Evolutionary conservation across 2,329 filamentous ascomycete species (phyloP).

Genomic region (Pseudocercospora cruenta): DNA sequence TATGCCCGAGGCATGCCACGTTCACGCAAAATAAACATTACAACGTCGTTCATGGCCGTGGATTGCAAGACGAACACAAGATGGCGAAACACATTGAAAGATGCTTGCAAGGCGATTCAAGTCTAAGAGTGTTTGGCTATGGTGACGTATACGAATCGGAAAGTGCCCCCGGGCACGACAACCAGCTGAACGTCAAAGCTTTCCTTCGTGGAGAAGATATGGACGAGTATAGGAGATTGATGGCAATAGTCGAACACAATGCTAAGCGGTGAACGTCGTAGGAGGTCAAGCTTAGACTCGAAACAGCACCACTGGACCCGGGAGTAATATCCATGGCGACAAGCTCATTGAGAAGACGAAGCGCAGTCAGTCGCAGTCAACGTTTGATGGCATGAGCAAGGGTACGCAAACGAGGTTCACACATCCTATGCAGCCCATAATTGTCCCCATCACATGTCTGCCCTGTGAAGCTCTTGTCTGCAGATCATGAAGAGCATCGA

Average conservation of each 20-base stretch:
- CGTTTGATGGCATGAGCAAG: too few relatives aligned
- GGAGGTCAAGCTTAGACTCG: too few relatives aligned
- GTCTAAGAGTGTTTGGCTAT: slow-evolving; percentile 3
- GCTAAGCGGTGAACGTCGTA: neutral
- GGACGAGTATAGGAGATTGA: slow-evolving; percentile 5
- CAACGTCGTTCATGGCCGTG: neutral
- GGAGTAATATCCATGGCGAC: too few relatives aligned
- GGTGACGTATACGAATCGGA: slow-evolving; percentile 11
- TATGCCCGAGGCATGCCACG: neutral
- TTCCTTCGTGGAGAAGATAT: slow-evolving; percentile 12
- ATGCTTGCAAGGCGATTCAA: neutral
- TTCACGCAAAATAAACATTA: neutral
- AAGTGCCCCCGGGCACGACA: neutral
- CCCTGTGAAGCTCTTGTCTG: too few relatives aligned
- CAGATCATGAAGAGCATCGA: too few relatives aligned
- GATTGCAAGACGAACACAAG: neutral
- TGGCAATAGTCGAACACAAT: neutral
- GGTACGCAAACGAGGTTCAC: too few relatives aligned
- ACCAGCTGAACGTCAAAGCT: slow-evolving; percentile 3
- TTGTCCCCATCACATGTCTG: too few relatives aligned
- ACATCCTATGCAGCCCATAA: too few relatives aligned
- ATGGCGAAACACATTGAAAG: neutral
- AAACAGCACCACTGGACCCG: too few relatives aligned
- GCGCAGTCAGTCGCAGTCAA: too few relatives aligned
- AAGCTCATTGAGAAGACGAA: too few relatives aligned